Base-by-base conservation (phyloP, 2,329 filamentous ascomycete genomes). In the Aaosphaeria arxii region DNA sequence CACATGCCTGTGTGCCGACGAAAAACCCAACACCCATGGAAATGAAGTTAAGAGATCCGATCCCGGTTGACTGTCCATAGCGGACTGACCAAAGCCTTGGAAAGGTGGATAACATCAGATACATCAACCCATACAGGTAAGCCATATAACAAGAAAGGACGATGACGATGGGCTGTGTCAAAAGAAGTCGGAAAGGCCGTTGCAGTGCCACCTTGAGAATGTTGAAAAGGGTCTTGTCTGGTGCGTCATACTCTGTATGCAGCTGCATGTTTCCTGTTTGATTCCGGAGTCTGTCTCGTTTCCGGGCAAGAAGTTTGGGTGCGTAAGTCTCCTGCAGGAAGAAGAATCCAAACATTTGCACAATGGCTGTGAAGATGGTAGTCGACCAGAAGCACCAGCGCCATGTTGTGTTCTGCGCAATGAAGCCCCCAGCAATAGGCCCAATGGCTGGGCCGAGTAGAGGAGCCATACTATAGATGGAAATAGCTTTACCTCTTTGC, bases 341-440 rank as follows among this genome's bases (percentile, higher is more conserved):
- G 63, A 85, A 79, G 43, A 88, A 65, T 5, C 86, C 86, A 6
- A 78, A 70, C 7, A 78, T 50, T 61, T 88, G 84, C 44, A 89
- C 79, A 9, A 81, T 49, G 1, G 75, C 85, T 48, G 83, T 82
- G 28, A 74, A 74, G 48, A 89, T 85, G 1, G 82, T 81, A 1
- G 84, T 86, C 0, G 82, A 75, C 70, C 80, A 88, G 71, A 89
- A 90, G 6, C 83, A 80, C 87, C 87, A 90, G 36, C 86, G 78
- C 87, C 87, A 90, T 1, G 78, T 83, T 6, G 78, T 81, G 52
- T 79, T 73, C 57, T 85, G 71, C 0, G 83, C 76, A 28, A 88
- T 83, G 61, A 84, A 88, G 0, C 82, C 84, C 7, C 84, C 85
- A 0, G 78, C 77, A 2, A 88, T 81, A 0, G 85, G 86, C 0